phyloP scores from a whole-genome alignment of 1,284 basidiomycete genomes.

The Trichosporon faecale region DNA sequence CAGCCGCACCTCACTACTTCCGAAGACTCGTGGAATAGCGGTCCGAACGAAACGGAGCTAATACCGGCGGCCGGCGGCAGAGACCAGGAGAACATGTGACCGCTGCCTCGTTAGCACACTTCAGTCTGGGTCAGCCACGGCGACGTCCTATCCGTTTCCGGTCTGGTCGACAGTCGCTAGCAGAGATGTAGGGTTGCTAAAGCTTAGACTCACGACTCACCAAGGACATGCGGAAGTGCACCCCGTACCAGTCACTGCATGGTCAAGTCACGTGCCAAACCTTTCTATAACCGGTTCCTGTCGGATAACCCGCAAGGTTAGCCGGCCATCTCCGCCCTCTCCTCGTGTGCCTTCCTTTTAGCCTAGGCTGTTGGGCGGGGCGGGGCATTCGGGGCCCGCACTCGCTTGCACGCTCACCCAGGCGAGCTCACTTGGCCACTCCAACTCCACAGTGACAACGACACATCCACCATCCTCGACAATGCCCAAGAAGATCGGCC shows the following conservation, averaged over 20 bases:
- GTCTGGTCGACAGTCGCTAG: too few species aligned
- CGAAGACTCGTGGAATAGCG: too few species aligned
- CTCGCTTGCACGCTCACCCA: not conserved
- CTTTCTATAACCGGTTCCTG: not conserved
- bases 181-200: too few species aligned
- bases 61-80: too few species aligned
- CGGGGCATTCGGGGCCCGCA: not conserved
- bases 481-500: conserved; percentile 9
- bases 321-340: not conserved
- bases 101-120: too few species aligned
- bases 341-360: not conserved
- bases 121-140: too few species aligned
- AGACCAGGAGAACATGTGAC: too few species aligned
- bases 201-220: too few species aligned
- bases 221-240: not conserved
- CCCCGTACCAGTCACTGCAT: not conserved
- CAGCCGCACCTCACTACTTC: too few species aligned
- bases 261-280: not conserved
- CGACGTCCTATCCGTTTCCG: too few species aligned
- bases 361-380: not conserved
- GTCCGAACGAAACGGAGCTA: too few species aligned
- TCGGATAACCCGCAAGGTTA: not conserved
- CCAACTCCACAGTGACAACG: not conserved
- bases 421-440: not conserved
- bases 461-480: not conserved